Percentiles rank a stretch among this genome's conserved stretches.
Evolutionary conservation across 2,329 filamentous ascomycete genomes (phyloP).

Genomic region (Penicillium sp.): DNA sequence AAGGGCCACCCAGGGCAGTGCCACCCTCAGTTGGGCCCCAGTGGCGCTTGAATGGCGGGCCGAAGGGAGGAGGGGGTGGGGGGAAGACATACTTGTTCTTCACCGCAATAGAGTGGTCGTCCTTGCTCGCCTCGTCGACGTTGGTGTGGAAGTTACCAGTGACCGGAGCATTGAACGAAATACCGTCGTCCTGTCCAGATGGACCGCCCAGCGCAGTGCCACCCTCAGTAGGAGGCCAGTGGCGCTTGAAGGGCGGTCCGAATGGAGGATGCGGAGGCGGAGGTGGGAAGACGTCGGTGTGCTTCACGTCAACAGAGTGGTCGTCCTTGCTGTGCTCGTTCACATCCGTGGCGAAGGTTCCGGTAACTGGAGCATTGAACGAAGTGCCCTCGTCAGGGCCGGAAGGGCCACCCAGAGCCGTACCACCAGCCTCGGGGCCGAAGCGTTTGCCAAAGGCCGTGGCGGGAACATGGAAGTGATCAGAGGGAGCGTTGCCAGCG

Average conservation of each 20-base stretch:
- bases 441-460: slow-evolving; percentile 12
- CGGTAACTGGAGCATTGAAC: slow-evolving; percentile 10
- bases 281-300: slow-evolving; percentile 15
- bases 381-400: slow-evolving; percentile 14
- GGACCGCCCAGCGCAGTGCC: slow-evolving; percentile 23
- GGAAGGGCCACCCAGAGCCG: slow-evolving; percentile 20
- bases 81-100: slow-evolving; percentile 16
- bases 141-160: slow-evolving; percentile 12
- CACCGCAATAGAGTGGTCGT: slow-evolving; percentile 19
- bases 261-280: no score
- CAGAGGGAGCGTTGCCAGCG: neutral
- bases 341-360: slow-evolving; percentile 12
- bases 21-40: slow-evolving; percentile 14
- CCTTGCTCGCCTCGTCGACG: slow-evolving; percentile 16
- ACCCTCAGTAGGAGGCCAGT: slow-evolving; percentile 10
- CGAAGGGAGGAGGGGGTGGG: neutral
- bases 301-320: slow-evolving; percentile 18
- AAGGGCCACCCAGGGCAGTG: slow-evolving; percentile 22
- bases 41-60: slow-evolving; percentile 13
- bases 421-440: slow-evolving; percentile 12
- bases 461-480: slow-evolving; percentile 11
- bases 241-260: slow-evolving; percentile 15
- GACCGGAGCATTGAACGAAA: slow-evolving; percentile 19
- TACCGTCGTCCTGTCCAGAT: slow-evolving; percentile 25
- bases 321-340: slow-evolving; percentile 20